Conservation (phyloP, 169 alveolate species). For the Cryptosporidium baileyi region DNA sequence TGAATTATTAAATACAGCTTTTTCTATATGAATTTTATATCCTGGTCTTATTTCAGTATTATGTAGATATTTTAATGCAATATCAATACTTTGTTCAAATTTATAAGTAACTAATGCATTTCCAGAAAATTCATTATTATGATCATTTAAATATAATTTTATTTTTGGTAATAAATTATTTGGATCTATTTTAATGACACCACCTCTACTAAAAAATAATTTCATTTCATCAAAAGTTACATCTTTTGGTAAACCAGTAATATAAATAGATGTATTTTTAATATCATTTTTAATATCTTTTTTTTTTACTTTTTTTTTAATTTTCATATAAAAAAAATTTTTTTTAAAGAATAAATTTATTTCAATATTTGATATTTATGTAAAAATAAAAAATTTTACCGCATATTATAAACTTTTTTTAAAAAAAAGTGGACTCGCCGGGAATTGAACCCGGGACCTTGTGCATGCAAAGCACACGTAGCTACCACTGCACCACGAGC, state of each 20-base stretch:
- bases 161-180: constrained; percentile 75
- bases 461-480: constrained; percentile 73
- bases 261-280: constrained; percentile 78
- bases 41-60: constrained; percentile 80
- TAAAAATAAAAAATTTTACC: too few relatives aligned
- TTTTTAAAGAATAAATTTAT: not conserved
- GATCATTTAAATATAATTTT: constrained; percentile 77
- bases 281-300: constrained; percentile 2
- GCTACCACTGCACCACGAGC: constrained; percentile 74
- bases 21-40: constrained; percentile 73
- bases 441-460: constrained; percentile 73
- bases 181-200: constrained; percentile 83
- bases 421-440: constrained; percentile 70
- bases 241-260: constrained; percentile 82
- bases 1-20: constrained; percentile 66
- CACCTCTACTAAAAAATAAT: constrained; percentile 80
- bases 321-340: not conserved
- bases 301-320: not conserved
- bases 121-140: constrained; percentile 78
- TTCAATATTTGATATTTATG: not conserved
- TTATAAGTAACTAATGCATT: constrained; percentile 83
- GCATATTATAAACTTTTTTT: not conserved
- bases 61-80: constrained; percentile 81
- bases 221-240: constrained; percentile 77
- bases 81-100: constrained; percentile 79